Evolutionary conservation across 2,329 filamentous ascomycete genomes (phyloP).

Genomic region (Penicillium expansum): DNA sequence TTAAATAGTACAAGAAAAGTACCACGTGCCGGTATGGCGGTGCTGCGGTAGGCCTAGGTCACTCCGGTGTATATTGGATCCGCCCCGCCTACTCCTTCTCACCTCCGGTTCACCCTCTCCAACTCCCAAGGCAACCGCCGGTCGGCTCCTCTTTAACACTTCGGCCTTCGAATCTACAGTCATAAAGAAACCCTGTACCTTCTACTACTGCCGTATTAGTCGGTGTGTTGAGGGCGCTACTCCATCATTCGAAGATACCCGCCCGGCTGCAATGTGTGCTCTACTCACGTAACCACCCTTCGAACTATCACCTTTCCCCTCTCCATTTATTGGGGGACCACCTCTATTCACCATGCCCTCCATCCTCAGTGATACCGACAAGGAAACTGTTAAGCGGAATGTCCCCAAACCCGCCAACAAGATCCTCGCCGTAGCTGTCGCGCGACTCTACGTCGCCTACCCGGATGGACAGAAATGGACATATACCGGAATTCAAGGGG

Average conservation of each 20-base stretch:
- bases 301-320: constrained; percentile 6
- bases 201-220: constrained; percentile 2
- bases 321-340: constrained; percentile 1
- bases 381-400: constrained; percentile 90
- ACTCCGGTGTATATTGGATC: constrained; percentile 14
- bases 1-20: constrained; percentile 14
- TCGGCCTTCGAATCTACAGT: background rate
- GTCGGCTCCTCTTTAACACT: constrained; percentile 22
- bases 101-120: constrained; percentile 7
- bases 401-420: constrained; percentile 95
- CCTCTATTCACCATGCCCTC: constrained; percentile 50
- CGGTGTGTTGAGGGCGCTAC: constrained; percentile 16
- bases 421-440: constrained; percentile 92
- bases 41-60: constrained; percentile 15
- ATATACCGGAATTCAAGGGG: constrained; percentile 89
- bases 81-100: constrained; percentile 16
- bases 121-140: constrained; percentile 26
- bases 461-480: constrained; percentile 85
- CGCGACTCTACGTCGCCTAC: constrained; percentile 87
- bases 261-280: constrained; percentile 20
- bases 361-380: constrained; percentile 86
- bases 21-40: constrained; percentile 21
- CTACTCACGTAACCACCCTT: constrained; percentile 11
- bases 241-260: constrained; percentile 9
- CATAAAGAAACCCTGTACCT: background rate